Evolutionary conservation across 2,329 filamentous ascomycete species (phyloP), one percentile per base, ranked within the genome.

Genomic region (Verticillium albo-atrum): DNA sequence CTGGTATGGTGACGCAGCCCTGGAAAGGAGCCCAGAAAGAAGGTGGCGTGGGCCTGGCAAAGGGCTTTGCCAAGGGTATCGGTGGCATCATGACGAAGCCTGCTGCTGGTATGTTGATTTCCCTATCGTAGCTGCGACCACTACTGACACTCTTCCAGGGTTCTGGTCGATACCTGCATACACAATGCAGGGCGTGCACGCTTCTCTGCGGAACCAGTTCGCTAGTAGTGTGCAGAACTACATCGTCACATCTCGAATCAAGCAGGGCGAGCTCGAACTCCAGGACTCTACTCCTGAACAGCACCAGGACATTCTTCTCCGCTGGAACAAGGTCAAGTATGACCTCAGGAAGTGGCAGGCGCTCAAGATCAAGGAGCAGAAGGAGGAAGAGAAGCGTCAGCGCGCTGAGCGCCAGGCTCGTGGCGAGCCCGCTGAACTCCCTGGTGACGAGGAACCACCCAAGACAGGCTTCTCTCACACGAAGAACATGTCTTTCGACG

Each of bases 11-110:
- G 14, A 94, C 86, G 0, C 92, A 96, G 64, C 92, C 92, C 0
- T 73, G 88, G 4, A 83, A 83, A 61, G 92, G 74, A 1, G 79
- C 79, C 0, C 73, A 77, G 58, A 79, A 78, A 61, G 77, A 79
- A 47, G 79, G 79, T 1, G 72, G 74, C 1, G 67, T 64, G 3
- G 93, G 93, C 1, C 79, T 93, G 7, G 68, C 92, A 14, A 94
- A 93, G 71, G 91, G 91, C 0, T 79, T 96, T 52, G 92, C 89
- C 1, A 95, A 91, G 69, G 93, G 92, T 0, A 83, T 96, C 42
- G 91, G 91, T 4, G 93, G 93, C 0, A 71, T 96, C 2, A 79
- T 95, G 1, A 75, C 95, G 23, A 96, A 96, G 70, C 90, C 92
- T n/a, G 84, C 88, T 59, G 91, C 90, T 61, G 91, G 87, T 87